These are phyloP conservation scores for Tolypocladium endophyticum DNA, from an alignment of 2,329 filamentous ascomycete genomes.

Conservation along the genomic window DNA sequence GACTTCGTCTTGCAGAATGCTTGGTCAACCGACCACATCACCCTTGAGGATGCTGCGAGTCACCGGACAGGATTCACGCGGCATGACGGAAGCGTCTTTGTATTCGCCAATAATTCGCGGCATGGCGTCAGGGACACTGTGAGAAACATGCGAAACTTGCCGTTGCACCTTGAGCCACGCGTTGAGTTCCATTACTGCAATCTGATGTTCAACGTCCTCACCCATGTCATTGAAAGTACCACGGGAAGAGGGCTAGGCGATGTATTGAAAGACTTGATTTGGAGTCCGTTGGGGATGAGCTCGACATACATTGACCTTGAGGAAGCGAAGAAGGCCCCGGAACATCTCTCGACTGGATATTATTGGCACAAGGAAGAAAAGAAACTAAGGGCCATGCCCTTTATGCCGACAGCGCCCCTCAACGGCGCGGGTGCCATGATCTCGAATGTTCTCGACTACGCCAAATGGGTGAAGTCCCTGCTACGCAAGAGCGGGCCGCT, in stretches of 20 bases:
- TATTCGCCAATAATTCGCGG: slow-evolving; percentile 17
- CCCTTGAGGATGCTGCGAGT: slow-evolving; percentile 16
- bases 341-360: slow-evolving; percentile 31
- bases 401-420: slow-evolving; percentile 14
- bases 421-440: slow-evolving; percentile 31
- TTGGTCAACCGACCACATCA: slow-evolving; percentile 24
- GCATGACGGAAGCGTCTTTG: slow-evolving; percentile 21
- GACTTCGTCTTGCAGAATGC: neutral
- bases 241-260: slow-evolving; percentile 24
- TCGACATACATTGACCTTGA: slow-evolving; percentile 25
- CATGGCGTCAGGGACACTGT: slow-evolving; percentile 23
- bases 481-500: slow-evolving; percentile 20
- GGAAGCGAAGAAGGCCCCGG: slow-evolving; percentile 13
- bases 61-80: slow-evolving; percentile 23
- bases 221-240: slow-evolving; percentile 32
- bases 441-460: slow-evolving; percentile 38
- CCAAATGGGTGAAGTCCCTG: slow-evolving; percentile 39
- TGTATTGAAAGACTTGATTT: slow-evolving; percentile 30
- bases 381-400: slow-evolving; percentile 14
- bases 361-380: slow-evolving; percentile 20
- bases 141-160: slow-evolving; percentile 33
- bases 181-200: slow-evolving; percentile 39
- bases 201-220: slow-evolving; percentile 34
- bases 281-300: slow-evolving; percentile 35
- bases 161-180: slow-evolving; percentile 31